Base-by-base conservation (phyloP, 2,329 filamentous ascomycete genomes). In the Ophiocordyceps polyrhachis-furcata region DNA sequence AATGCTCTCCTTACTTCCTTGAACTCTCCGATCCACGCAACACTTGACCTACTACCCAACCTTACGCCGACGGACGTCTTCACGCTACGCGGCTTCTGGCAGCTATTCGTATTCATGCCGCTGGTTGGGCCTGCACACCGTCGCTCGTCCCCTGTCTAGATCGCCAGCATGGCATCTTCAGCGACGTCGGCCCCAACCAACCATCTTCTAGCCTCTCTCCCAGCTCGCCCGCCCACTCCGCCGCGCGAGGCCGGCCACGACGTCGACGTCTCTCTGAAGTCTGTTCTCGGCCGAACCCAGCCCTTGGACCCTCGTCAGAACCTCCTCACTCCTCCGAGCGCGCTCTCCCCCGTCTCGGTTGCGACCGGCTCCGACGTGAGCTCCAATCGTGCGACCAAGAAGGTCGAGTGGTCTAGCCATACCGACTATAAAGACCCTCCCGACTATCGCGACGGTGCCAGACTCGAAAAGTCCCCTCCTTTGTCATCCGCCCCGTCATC, bases 161-260 rank as follows among this genome's bases (percentile, higher is more conserved):
- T 62, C 53, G 62, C 58, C 58, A 46, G 51, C 58, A 64, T 64
- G 60, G 60, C 61, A 62, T 64, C 61, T 63, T 60, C 60, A 59
- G 46, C 45, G 52, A 60, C 58, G 50, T 49, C 55, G 57, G 58
- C 55, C 52, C 49, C 57, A 52, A 50, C 58, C 48, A 53, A 53
- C 49, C 53, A 48, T 29, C 43, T 66, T 53, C 62, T 78, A 52
- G 70, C 75, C 49, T 65, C 67, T 46, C 63, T 78, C 45, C 65
- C 69, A 49, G 59, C 73, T 48, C 70, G 76, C 58, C 78, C 78
- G 23, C 78, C 79, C n/a, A 83, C 78, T 31, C 78, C 79, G 42
- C 78, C 78, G n/a, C 71, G 70, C 52, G 74, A 75, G 56, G 62
- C 68, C 32, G 61, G 58, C 28, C 57, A 58, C 52, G 64, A 67